Base-by-base conservation (phyloP, 2,329 filamentous ascomycete genomes). In the Diaporthe eres region DNA sequence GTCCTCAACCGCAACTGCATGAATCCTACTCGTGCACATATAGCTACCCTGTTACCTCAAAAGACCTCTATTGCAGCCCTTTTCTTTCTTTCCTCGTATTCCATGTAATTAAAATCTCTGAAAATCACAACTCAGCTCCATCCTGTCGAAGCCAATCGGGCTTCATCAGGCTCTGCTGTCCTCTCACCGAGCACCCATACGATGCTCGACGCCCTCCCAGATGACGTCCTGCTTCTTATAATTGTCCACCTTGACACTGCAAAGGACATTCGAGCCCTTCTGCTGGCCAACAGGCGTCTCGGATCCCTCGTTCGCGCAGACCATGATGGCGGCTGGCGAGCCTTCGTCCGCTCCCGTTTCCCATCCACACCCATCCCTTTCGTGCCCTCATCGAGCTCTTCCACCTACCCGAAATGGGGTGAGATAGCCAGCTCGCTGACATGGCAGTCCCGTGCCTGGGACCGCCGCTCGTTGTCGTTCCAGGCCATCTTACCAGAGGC, bases 401-500 rank as follows among this genome's bases (percentile, higher is more conserved):
- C 76, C 77, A 47, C 15, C 25, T 63, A 57, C 34, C 77, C 72
- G 19, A 78, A 74, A 22, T 89, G 88, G 83, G 77, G 78, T 15
- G 78, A 81, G 17, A 80, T 87, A 37, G 88, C 88, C 9, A 82
- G 86, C 37, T 85, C 84, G 0, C 80, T 90, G 58, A 90, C 89
- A 0, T 87, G 86, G 77, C 86, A 90, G 72, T 86, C 87, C 39
- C 85, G 88, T 8, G 88, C 87, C 78, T 91, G 89, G 89, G 89
- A 90, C 67, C 85, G 84, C 71, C 85, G 88, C 1, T 82, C 85
- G 0, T 78, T 87, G 28, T 82, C 83, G 22, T 85, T 90, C 74
- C 82, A 83, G 67, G 80, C 81, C 75, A 57, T 81, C 51, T 78
- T 81, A 9, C 80, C 78, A n/a, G 81, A 25, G 71, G 76, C 60